These are phyloP conservation scores for Clonostachys rhizophaga DNA, from an alignment of 2,329 filamentous ascomycete species.

Conservation along the genomic window DNA sequence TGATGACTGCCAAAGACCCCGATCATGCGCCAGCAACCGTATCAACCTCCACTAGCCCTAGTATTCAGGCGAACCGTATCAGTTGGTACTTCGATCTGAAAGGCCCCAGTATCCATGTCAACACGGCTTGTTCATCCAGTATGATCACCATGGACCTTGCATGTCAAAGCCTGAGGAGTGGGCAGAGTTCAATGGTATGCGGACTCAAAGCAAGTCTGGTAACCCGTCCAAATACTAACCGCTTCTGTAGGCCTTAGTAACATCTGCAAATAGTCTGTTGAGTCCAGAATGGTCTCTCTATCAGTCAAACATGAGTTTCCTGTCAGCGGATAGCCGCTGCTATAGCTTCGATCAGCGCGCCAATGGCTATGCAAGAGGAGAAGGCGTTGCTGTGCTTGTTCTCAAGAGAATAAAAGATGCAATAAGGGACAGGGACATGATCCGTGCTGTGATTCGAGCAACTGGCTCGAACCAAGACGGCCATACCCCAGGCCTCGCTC, in stretches of 20 bases:
- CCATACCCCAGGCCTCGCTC: conserved; percentile 29
- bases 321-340: conserved; percentile 7
- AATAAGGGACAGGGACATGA: conserved; percentile 23
- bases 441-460: conserved; percentile 26
- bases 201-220: too few relatives aligned
- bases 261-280: too few relatives aligned
- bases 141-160: conserved; percentile 41
- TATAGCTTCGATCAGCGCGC: conserved; percentile 2
- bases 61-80: conserved; percentile 43
- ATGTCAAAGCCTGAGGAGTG: conserved; percentile 37
- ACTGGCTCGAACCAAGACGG: conserved; percentile 28
- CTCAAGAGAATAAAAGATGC: conserved; percentile 45
- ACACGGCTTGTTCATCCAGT: conserved; percentile 45
- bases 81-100: conserved; percentile 48
- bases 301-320: conserved; percentile 4
- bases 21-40: conserved; percentile 31
- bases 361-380: conserved; percentile 13
- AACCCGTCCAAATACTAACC: too few relatives aligned
- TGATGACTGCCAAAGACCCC: conserved; percentile 37
- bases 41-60: conserved; percentile 4
- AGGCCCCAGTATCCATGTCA: conserved; percentile 44
- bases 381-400: conserved; percentile 43
- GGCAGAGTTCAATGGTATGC: conserved; percentile 21
- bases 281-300: too few relatives aligned
- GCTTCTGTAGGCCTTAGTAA: too few relatives aligned